These are phyloP conservation scores for Phoma sp. DNA, from an alignment of 2,329 filamentous ascomycete species.

Conservation along the genomic window DNA sequence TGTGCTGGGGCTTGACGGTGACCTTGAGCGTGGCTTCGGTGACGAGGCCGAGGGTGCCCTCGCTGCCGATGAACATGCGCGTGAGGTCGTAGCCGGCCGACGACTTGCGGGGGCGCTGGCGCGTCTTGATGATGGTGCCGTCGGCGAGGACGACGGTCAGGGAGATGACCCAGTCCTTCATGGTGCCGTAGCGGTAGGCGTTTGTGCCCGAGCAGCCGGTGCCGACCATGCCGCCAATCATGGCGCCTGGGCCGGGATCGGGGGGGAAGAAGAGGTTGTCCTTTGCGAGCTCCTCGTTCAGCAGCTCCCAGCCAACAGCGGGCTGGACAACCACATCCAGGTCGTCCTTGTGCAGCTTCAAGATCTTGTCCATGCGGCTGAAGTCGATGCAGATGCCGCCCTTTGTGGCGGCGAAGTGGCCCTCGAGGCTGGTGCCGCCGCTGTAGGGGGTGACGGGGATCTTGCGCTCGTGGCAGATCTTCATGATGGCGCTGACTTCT, in stretches of 20 bases:
- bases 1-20: constrained; percentile 78
- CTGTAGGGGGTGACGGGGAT: constrained; percentile 89
- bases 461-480: constrained; percentile 78
- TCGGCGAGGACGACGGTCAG: constrained; percentile 89
- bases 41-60: constrained; percentile 88
- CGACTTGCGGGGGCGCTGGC: constrained; percentile 86
- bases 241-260: constrained; percentile 87
- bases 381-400: constrained; percentile 90
- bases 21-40: constrained; percentile 91
- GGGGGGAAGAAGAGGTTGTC: constrained; percentile 86
- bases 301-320: constrained; percentile 82
- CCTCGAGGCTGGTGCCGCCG: constrained; percentile 88
- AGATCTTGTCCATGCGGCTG: constrained; percentile 79
- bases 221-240: constrained; percentile 89
- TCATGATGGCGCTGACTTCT: constrained; percentile 86
- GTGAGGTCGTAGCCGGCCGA: constrained; percentile 93
- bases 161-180: constrained; percentile 91
- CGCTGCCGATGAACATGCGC: constrained; percentile 85
- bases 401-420: constrained; percentile 82
- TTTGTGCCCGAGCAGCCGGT: constrained; percentile 84
- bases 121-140: constrained; percentile 87
- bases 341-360: constrained; percentile 75
- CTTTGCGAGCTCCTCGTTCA: constrained; percentile 80
- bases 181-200: constrained; percentile 90
- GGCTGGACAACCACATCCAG: constrained; percentile 64